Base-by-base conservation (phyloP, 495 filamentous ascomycete genomes). In the Penicillium dipodomyicola region DNA sequence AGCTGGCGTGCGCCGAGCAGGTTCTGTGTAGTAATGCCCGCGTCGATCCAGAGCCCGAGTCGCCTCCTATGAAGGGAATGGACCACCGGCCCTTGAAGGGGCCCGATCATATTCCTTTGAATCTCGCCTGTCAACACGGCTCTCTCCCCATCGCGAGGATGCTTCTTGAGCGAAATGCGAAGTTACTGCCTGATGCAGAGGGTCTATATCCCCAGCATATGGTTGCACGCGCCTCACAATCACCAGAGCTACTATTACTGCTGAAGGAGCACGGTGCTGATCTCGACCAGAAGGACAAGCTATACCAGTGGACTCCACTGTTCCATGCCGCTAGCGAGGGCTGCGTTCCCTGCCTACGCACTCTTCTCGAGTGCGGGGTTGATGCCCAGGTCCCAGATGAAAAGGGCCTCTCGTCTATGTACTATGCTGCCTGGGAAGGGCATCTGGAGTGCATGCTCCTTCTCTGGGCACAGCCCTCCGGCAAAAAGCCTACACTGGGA, bases 361-460 rank as follows among this genome's bases (percentile, higher is more conserved):
- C 84, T 1, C 80, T 98, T 19, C 75, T 98, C 7, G 81, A 89
- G 43, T 78, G 86, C 48, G 86, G 86, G 22, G 94, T 87, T 22
- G 82, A 90, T 64, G 80, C 85, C 7, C 82, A 87, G 53, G 87
- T 90, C 43, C 69, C 87, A 27, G 94, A 98, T 65, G 94, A 98
- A 70, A 97, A 97, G 70, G 87, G 86, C 19, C 78, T 96, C 7
- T 90, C 92, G 5, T 92, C 94, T 8, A 90, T 97, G 88, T 97
- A 98, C 70, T 97, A 98, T 73, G 95, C 94, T 19, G 91, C 93
- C 0, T 98, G 95, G 95, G 94, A 98, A 77, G 95, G 95, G 1
- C 89, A 97, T 68, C 72, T 96, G 49, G 88, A 93, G 66, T 97
- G 93, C 70, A 97, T 98, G 89, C 82, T 87, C 52, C 81, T 96